Evolutionary conservation across 495 filamentous ascomycete species (phyloP), one percentile per base, ranked within the genome.

Genomic region (Lasiosphaeria ovina): DNA sequence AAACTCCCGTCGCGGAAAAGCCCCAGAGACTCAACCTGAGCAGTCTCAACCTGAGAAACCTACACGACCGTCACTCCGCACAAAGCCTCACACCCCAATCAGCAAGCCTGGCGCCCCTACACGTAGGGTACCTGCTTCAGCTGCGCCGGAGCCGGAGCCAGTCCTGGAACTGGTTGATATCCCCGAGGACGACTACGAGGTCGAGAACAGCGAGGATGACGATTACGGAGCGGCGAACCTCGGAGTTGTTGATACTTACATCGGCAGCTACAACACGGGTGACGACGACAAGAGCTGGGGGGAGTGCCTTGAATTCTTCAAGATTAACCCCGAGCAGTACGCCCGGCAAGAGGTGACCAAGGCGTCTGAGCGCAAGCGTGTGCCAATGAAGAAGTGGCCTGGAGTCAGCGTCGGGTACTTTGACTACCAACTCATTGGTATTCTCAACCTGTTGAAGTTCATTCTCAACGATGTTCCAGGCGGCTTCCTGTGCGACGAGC

Each of bases 361-460:
- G 31, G 11, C 14, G 3, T 4, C 48, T 34, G 53, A 54, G n/a
- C 54, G n/a, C 40, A 54, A 44, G n/a, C 59, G 68, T 11, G 66
- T 71, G 14, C 66, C 66, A 0, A 34, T 71, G 34, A 64, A 62
- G 45, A 69, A 61, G 35, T 50, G 69, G 0, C 64, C 61, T 3
- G 64, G 66, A 10, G 65, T 63, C 58, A 38, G 59, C 8, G 56
- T 69, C 4, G 66, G 66, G 1, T 36, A 69, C 10, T 71, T 71
- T 32, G 66, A 71, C 60, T 69, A 71, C 66, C 69, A 71, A 55
- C 58, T 69, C 35, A 67, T 69, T 51, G 69, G 57, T 0, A 52
- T 69, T 33, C 58, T 56, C 55, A 71, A 65, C 7, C 54, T 71
- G 10, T 11, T 65, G 4, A 51, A 40, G 35, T 42, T 65, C 24